These are phyloP conservation scores for Lactarius akahatsu DNA, from an alignment of 768 basidiomycete genomes.

Conservation along the genomic window DNA sequence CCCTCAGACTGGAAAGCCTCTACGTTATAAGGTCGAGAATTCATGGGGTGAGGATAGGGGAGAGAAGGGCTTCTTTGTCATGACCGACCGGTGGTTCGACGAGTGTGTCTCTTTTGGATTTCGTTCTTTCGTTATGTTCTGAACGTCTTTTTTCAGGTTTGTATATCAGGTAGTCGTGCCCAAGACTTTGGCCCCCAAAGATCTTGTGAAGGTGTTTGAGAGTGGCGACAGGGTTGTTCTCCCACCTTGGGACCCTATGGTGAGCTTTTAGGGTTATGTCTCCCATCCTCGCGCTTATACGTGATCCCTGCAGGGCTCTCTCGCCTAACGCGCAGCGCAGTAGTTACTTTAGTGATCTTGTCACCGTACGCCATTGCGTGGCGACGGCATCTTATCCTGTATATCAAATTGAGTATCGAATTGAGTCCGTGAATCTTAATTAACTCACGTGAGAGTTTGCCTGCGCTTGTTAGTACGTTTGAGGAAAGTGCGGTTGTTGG, in stretches of 20 bases:
- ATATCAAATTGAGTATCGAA: not conserved
- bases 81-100: slow-evolving; percentile 92
- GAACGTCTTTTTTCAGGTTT: slow-evolving; percentile 46
- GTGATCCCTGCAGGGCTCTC: slow-evolving; percentile 22
- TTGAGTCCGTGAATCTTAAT: not conserved
- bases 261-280: slow-evolving; percentile 33
- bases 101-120: slow-evolving; percentile 51
- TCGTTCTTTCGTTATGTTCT: slow-evolving; percentile 2
- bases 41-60: slow-evolving; percentile 82
- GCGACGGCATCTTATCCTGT: not conserved
- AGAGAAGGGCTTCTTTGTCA: slow-evolving; percentile 86
- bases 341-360: not conserved
- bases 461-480: too few relatives aligned
- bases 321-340: slow-evolving; percentile 9
- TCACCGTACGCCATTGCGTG: not conserved
- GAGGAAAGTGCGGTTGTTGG: too few relatives aligned
- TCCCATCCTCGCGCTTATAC: slow-evolving; percentile 1
- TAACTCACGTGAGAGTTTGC: too few relatives aligned
- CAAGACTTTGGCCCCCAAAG: slow-evolving; percentile 72
- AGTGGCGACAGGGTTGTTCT: slow-evolving; percentile 60
- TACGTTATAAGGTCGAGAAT: slow-evolving; percentile 98
- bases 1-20: slow-evolving; percentile 57
- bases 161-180: slow-evolving; percentile 94
- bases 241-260: slow-evolving; percentile 94
- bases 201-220: slow-evolving; percentile 81